These are phyloP conservation scores for Zalaria obscura DNA, from an alignment of 2,329 filamentous ascomycete genomes.

Conservation along the genomic window DNA sequence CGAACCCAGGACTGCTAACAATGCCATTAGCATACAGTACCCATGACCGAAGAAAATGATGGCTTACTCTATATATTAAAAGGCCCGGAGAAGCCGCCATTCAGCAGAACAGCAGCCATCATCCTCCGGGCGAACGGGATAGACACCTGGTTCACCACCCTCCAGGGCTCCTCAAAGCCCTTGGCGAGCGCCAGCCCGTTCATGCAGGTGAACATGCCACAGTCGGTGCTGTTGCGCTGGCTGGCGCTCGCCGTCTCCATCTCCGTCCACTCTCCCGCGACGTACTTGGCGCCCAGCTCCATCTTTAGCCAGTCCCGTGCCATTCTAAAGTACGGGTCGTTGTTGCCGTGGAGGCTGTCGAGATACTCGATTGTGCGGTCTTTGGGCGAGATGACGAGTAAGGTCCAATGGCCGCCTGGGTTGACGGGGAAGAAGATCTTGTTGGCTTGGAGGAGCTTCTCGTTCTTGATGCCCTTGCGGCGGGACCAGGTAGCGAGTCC, in stretches of 20 bases:
- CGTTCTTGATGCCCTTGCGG: slow-evolving; percentile 41
- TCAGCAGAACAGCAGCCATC: slow-evolving; percentile 52
- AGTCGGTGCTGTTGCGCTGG: slow-evolving; percentile 58
- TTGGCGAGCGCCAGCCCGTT: slow-evolving; percentile 49
- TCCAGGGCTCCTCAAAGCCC: slow-evolving; percentile 18
- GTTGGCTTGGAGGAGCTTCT: slow-evolving; percentile 50
- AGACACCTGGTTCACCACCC: slow-evolving; percentile 36
- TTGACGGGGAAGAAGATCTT: slow-evolving; percentile 55
- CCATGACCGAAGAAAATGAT: no score
- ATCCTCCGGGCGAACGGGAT: slow-evolving; percentile 38
- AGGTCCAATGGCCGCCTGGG: slow-evolving; percentile 52
- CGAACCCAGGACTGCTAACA: no score
- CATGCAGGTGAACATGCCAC: slow-evolving; percentile 62
- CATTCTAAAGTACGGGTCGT: slow-evolving; percentile 9
- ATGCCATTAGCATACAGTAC: no score
- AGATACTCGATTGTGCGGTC: slow-evolving; percentile 51
- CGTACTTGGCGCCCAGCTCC: slow-evolving; percentile 42
- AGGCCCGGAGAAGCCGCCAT: slow-evolving; percentile 50
- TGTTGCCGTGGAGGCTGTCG: slow-evolving; percentile 43
- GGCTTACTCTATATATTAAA: slow-evolving; percentile 23
- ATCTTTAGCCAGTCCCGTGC: slow-evolving; percentile 40
- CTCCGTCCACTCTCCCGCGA: slow-evolving; percentile 44
- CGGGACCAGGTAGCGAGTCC: slow-evolving; percentile 42
- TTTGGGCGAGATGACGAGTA: slow-evolving; percentile 51
- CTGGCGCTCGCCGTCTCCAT: slow-evolving; percentile 33